A percentile compares a stretch with the other conserved stretches of the same genome.
Evolutionary conservation across 805 yeast species (phyloP).

Genomic region (Wickerhamiella spandovensis): DNA sequence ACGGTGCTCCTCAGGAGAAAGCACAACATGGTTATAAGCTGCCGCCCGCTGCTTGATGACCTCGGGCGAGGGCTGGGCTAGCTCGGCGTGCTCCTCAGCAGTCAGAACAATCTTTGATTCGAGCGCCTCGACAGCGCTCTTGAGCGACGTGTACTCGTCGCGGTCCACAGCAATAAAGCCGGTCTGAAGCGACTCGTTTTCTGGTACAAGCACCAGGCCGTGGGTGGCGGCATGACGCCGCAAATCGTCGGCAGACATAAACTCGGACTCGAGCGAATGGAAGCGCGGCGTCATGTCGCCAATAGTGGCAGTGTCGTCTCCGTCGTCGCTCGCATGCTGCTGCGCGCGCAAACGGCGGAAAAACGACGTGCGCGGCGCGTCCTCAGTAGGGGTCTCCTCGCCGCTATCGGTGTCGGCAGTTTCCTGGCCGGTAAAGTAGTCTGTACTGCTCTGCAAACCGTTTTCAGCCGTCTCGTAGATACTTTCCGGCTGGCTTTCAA

Average conservation of each 20-base stretch:
- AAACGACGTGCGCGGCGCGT: conserved; percentile 5
- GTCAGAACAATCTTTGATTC: not conserved
- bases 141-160: conserved; percentile 3
- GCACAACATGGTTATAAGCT: conserved; percentile 11
- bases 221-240: conserved; percentile 12
- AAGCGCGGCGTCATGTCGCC: conserved; percentile 1
- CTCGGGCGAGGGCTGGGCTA: conserved; percentile 23
- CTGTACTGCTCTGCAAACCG: conserved; percentile 5
- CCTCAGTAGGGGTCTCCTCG: conserved; percentile 9
- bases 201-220: conserved; percentile 10
- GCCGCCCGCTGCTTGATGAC: conserved; percentile 20
- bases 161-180: conserved; percentile 4
- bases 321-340: not conserved
- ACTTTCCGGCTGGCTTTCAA: not conserved
- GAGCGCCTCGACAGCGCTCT: not conserved
- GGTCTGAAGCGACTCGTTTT: conserved; percentile 3
- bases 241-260: conserved; percentile 18
- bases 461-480: conserved; percentile 1
- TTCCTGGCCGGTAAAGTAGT: conserved; percentile 3
- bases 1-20: conserved; percentile 17
- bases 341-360: not conserved
- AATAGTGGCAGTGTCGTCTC: conserved; percentile 2
- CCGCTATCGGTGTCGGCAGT: conserved; percentile 1
- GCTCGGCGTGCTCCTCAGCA: conserved; percentile 9
- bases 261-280: conserved; percentile 16